A percentile compares a stretch with the other conserved stretches of the same genome.
phyloP scores from a whole-genome alignment of 202 grass and related monocot genomes.

The Miscanthus sacchariflorus region DNA sequence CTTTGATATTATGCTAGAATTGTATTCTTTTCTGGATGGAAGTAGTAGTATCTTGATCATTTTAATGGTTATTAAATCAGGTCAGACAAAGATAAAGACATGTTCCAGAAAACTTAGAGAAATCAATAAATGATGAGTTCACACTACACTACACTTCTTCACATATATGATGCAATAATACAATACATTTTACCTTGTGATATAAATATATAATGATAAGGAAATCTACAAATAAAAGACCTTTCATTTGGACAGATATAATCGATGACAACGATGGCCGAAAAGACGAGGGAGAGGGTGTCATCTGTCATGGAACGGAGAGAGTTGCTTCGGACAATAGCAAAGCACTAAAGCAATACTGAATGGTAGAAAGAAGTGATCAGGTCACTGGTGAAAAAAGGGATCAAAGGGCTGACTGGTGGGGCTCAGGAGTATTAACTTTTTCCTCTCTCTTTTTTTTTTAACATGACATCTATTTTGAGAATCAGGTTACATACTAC shows the following conservation, averaged over 20 bases:
- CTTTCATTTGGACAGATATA: not conserved
- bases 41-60: not conserved
- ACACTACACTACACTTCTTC: too few species aligned
- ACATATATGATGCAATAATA: not conserved
- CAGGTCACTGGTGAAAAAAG: not conserved
- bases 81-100: not conserved
- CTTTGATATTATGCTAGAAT: too few species aligned
- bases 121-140: not conserved
- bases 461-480: not conserved
- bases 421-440: not conserved
- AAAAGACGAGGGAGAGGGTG: not conserved
- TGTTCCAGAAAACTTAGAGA: not conserved
- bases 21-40: rapidly evolving
- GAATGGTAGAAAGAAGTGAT: not conserved
- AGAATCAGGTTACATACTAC: too few species aligned
- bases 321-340: not conserved
- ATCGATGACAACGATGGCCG: not conserved
- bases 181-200: not conserved
- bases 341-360: not conserved
- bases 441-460: not conserved
- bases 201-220: not conserved
- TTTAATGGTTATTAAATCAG: not conserved
- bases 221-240: not conserved
- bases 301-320: not conserved
- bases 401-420: not conserved